Evolutionary conservation across 495 filamentous ascomycete species (phyloP).

Genomic region (Penicillium egyptiacum): DNA sequence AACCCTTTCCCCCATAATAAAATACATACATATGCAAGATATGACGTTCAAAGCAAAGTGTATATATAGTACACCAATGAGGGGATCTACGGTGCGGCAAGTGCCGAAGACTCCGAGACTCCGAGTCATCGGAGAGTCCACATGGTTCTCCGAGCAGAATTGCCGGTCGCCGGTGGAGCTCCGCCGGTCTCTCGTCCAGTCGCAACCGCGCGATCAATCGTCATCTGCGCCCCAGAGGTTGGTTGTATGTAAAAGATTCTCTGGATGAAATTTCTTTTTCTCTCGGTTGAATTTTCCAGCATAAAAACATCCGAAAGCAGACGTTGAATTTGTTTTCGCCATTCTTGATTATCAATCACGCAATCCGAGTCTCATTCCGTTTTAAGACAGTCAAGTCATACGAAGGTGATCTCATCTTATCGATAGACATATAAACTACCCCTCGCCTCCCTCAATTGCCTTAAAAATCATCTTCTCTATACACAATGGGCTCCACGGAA

Average conservation of each 20-base stretch:
- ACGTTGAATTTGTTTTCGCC: not conserved
- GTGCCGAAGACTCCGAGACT: slow-evolving; percentile 20
- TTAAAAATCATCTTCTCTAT: slow-evolving; percentile 16
- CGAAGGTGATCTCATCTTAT: slow-evolving; percentile 29
- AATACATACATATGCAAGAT: too few relatives aligned
- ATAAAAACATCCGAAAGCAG: slow-evolving; percentile 6
- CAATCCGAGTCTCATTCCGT: slow-evolving; percentile 4
- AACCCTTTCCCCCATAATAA: too few relatives aligned
- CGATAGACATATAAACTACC: slow-evolving; percentile 15
- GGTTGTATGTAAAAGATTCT: slow-evolving; percentile 6
- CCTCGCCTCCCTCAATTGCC: slow-evolving; percentile 1
- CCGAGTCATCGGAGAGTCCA: slow-evolving; percentile 24
- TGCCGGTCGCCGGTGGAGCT: slow-evolving; percentile 23
- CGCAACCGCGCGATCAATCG: slow-evolving; percentile 19
- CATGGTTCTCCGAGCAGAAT: slow-evolving; percentile 20
- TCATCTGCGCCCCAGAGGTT: slow-evolving; percentile 6
- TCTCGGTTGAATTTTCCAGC: not conserved
- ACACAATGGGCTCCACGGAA: slow-evolving; percentile 32
- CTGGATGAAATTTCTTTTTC: slow-evolving; percentile 2
- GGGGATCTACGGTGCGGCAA: not conserved
- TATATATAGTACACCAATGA: not conserved
- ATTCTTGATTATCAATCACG: slow-evolving; percentile 17
- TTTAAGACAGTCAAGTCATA: not conserved
- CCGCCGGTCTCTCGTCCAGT: slow-evolving; percentile 19
- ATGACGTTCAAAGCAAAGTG: too few relatives aligned